These are phyloP conservation scores for Tolypocladium amazonense DNA, from an alignment of 2,329 filamentous ascomycete species.

Conservation along the genomic window DNA sequence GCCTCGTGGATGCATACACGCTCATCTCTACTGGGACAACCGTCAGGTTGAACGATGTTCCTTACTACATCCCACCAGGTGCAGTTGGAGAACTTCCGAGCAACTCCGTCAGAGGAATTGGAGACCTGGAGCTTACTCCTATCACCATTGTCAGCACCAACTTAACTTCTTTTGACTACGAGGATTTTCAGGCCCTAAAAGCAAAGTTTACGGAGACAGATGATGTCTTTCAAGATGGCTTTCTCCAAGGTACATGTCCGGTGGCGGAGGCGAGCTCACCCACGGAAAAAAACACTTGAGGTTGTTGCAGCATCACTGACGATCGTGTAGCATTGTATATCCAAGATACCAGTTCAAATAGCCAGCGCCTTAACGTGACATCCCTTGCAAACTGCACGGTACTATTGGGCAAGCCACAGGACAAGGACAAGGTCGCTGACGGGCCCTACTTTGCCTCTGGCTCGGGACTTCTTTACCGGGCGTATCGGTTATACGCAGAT, in stretches of 20 bases:
- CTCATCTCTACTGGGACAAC: slow-evolving; percentile 4
- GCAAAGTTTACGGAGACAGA: neutral
- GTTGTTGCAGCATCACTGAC: neutral
- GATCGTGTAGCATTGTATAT: neutral
- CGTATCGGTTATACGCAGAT: slow-evolving; percentile 14
- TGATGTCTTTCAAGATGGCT: slow-evolving; percentile 7
- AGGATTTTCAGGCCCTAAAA: neutral
- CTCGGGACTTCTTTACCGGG: slow-evolving; percentile 6
- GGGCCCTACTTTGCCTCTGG: slow-evolving; percentile 9
- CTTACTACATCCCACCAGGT: slow-evolving; percentile 6
- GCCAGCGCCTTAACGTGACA: neutral
- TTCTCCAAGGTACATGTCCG: slow-evolving; percentile 1
- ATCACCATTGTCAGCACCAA: neutral
- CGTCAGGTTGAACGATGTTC: slow-evolving; percentile 1
- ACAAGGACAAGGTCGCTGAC: neutral
- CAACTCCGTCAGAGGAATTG: neutral
- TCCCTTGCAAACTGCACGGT: neutral
- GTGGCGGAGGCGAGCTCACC: neutral
- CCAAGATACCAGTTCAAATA: neutral
- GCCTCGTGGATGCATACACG: neutral
- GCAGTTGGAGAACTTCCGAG: neutral
- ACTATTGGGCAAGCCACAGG: neutral
- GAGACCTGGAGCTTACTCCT: neutral
- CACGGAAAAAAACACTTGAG: neutral
- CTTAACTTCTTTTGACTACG: neutral